Evolutionary conservation across 2,329 filamentous ascomycete genomes (phyloP).

Genomic region (Microdochium trichocladiopsis): DNA sequence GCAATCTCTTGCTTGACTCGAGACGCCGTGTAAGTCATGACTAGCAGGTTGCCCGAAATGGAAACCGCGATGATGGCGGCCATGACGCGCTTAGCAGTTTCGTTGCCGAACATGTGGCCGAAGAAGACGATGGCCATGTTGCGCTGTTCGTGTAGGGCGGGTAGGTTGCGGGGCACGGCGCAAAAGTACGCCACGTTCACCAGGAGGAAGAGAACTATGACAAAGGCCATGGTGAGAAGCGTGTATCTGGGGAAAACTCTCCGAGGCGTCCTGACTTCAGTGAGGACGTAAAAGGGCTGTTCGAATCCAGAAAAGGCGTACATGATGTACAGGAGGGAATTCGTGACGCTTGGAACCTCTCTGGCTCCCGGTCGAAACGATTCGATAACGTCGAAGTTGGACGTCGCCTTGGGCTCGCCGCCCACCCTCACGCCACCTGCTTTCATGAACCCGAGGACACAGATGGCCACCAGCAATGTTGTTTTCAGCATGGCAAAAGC

Average conservation of each 20-base stretch:
- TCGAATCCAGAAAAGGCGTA: conserved; percentile 11
- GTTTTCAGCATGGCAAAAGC: background rate
- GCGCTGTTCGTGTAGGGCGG: background rate
- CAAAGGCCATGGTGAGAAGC: conserved; percentile 21
- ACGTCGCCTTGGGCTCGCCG: conserved; percentile 2
- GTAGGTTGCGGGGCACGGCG: conserved; percentile 8
- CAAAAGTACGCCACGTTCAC: conserved; percentile 32
- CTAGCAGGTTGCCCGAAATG: conserved; percentile 39
- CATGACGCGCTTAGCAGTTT: conserved; percentile 21
- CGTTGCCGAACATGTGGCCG: conserved; percentile 14
- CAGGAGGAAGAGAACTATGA: conserved; percentile 26
- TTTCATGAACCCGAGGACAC: background rate
- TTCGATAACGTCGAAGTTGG: conserved; percentile 1
- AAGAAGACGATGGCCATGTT: conserved; percentile 15
- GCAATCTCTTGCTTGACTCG: conserved; percentile 44
- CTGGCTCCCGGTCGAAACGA: background rate
- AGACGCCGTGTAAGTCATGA: conserved; percentile 38
- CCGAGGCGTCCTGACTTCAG: conserved; percentile 30
- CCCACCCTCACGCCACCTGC: background rate
- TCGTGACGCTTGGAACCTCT: conserved; percentile 2
- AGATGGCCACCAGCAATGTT: background rate
- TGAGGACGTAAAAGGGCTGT: conserved; percentile 20
- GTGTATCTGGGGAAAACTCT: conserved; percentile 27
- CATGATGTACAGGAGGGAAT: conserved; percentile 11
- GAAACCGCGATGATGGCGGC: conserved; percentile 36